These are phyloP conservation scores for Pichia inconspicua DNA, from an alignment of 1,139 yeast genomes.

Conservation along the genomic window DNA sequence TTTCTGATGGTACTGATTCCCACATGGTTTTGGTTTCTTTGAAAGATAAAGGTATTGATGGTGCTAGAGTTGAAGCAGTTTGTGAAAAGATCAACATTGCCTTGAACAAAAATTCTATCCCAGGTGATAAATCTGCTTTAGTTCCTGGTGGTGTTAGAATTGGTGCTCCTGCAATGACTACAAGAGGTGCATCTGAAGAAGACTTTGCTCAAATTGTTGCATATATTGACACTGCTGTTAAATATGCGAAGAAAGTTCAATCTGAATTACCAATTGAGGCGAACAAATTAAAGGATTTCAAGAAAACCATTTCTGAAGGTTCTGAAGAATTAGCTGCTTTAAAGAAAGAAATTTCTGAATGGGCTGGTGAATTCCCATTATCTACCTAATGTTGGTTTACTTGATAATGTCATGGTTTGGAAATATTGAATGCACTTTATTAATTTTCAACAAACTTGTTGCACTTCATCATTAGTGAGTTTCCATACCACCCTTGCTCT, in stretches of 20 bases:
- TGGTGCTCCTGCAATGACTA: slow-evolving; percentile 98
- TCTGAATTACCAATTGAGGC: slow-evolving; percentile 72
- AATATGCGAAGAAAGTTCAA: slow-evolving; percentile 72
- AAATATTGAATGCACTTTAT: not conserved
- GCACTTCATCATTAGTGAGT: not conserved
- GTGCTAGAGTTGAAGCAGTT: slow-evolving; percentile 94
- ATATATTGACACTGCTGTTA: slow-evolving; percentile 79
- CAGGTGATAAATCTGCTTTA: slow-evolving; percentile 96
- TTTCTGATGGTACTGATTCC: slow-evolving; percentile 92
- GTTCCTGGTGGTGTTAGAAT: slow-evolving; percentile 98
- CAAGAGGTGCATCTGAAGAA: slow-evolving; percentile 86
- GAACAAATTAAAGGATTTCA: slow-evolving; percentile 90
- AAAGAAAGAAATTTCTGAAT: slow-evolving; percentile 73
- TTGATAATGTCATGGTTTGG: not conserved
- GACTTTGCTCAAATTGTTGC: slow-evolving; percentile 79
- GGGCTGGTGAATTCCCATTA: slow-evolving; percentile 94
- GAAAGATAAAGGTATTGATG: slow-evolving; percentile 87
- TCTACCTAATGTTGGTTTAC: slow-evolving; percentile 42
- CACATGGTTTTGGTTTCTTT: slow-evolving; percentile 90
- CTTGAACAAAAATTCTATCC: slow-evolving; percentile 92
- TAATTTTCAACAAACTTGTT: not conserved
- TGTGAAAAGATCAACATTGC: slow-evolving; percentile 95
- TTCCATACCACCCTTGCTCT: not conserved
- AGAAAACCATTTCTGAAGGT: slow-evolving; percentile 65
- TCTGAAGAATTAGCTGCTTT: slow-evolving; percentile 57